These are phyloP conservation scores for Leccinum variicolor DNA, from an alignment of 768 basidiomycete species.

Conservation along the genomic window DNA sequence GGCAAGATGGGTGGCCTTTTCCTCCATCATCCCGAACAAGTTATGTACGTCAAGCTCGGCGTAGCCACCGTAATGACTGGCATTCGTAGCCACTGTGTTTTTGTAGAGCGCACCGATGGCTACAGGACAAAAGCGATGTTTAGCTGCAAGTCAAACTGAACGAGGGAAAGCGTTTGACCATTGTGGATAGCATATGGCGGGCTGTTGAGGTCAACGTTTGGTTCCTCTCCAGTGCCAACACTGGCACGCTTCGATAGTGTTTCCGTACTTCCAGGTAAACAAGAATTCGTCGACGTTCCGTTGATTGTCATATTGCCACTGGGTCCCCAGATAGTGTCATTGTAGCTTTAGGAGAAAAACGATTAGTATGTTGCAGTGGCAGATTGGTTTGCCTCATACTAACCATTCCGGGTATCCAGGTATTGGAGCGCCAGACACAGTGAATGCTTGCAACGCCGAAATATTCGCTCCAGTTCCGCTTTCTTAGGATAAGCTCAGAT, in stretches of 20 bases:
- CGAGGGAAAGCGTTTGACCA: conserved; percentile 35
- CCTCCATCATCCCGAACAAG: conserved; percentile 71
- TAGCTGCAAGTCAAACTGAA: background rate
- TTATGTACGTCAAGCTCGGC: conserved; percentile 71
- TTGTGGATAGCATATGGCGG: conserved; percentile 76
- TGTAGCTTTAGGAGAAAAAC: conserved; percentile 44
- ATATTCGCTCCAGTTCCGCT: conserved; percentile 54
- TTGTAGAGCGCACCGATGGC: conserved; percentile 50
- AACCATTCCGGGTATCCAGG: conserved; percentile 71
- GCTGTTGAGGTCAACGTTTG: conserved; percentile 47
- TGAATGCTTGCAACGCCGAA: conserved; percentile 58
- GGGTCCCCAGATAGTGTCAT: conserved; percentile 56
- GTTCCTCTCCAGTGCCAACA: conserved; percentile 47
- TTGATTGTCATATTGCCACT: conserved; percentile 77
- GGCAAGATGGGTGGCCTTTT: conserved; percentile 60
- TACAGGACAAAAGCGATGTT: conserved; percentile 17
- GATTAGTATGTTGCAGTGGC: background rate
- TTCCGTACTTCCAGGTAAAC: conserved; percentile 14
- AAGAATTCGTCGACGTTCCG: conserved; percentile 53
- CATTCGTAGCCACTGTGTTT: conserved; percentile 68
- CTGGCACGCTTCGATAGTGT: conserved; percentile 38
- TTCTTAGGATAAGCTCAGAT: conserved; percentile 1
- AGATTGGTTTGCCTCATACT: background rate
- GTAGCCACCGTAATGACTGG: conserved; percentile 60
- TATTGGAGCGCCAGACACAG: conserved; percentile 46